These are phyloP conservation scores for Stagonosporopsis tanaceti DNA, from an alignment of 2,329 filamentous ascomycete genomes.

Conservation along the genomic window DNA sequence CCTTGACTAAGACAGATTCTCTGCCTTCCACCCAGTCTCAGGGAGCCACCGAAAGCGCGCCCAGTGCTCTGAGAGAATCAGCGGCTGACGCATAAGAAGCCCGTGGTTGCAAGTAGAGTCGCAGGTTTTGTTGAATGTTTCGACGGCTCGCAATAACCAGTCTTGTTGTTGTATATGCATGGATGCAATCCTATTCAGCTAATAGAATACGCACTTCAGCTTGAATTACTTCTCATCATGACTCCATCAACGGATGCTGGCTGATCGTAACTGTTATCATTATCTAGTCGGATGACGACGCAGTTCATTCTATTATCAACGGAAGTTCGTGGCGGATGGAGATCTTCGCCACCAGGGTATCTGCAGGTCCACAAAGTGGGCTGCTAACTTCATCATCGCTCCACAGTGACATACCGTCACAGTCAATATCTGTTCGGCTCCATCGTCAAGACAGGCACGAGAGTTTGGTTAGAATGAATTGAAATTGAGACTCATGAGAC, in stretches of 20 bases:
- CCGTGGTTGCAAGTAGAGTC: background rate
- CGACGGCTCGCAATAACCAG: background rate
- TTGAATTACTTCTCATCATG: background rate
- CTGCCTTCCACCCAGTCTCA: slow-evolving; percentile 15
- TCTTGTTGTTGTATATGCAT: slow-evolving; percentile 5
- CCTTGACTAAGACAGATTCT: slow-evolving; percentile 1
- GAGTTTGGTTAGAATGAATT: background rate
- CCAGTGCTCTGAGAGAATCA: slow-evolving; percentile 13
- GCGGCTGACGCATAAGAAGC: slow-evolving; percentile 5
- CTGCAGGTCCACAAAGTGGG: slow-evolving; percentile 12
- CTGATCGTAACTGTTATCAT: background rate
- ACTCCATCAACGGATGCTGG: background rate
- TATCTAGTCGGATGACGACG: slow-evolving; percentile 1
- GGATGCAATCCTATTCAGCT: slow-evolving; percentile 2
- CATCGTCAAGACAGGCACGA: background rate
- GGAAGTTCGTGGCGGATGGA: slow-evolving; percentile 5
- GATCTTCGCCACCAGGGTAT: slow-evolving; percentile 15
- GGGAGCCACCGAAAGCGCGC: slow-evolving; percentile 6
- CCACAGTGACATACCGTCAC: slow-evolving; percentile 9
- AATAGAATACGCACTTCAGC: background rate
- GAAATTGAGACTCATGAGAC: too few relatives aligned
- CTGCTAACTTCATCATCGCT: background rate
- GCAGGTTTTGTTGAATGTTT: too few relatives aligned
- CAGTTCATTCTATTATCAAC: slow-evolving; percentile 3
- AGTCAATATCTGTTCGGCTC: background rate